Evolutionary conservation across 768 basidiomycete genomes (phyloP).

Genomic region (Pisolithus microcarpus): DNA sequence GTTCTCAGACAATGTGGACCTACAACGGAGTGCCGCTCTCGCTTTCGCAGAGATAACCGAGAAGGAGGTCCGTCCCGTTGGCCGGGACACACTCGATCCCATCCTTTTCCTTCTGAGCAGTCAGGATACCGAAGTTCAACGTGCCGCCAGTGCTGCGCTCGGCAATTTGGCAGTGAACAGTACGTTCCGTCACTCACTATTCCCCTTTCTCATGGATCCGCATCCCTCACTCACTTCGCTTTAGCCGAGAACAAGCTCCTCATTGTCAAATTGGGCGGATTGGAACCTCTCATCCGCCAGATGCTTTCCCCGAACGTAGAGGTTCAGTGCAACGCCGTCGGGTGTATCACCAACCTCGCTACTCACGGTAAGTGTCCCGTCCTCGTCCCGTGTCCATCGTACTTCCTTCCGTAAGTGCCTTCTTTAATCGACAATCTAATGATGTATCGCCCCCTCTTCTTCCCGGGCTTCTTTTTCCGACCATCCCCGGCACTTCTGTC

Average conservation of each 20-base stretch:
- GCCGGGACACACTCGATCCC: slow-evolving; percentile 94
- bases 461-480: slow-evolving; percentile 3
- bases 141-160: slow-evolving; percentile 94
- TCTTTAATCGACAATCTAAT: slow-evolving; percentile 5
- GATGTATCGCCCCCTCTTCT: slow-evolving; percentile 1
- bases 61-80: slow-evolving; percentile 96
- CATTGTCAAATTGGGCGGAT: slow-evolving; percentile 94
- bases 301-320: slow-evolving; percentile 99
- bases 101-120: slow-evolving; percentile 95
- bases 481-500: slow-evolving; percentile 5
- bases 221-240: slow-evolving; percentile 3
- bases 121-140: slow-evolving; percentile 98
- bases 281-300: slow-evolving; percentile 96
- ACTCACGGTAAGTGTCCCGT: slow-evolving; percentile 71
- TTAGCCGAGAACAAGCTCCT: slow-evolving; percentile 97
- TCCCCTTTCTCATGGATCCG: slow-evolving; percentile 1
- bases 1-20: slow-evolving; percentile 98
- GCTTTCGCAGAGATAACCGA: slow-evolving; percentile 99
- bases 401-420: background rate
- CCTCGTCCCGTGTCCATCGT: background rate
- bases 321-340: slow-evolving; percentile 99
- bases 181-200: slow-evolving; percentile 38
- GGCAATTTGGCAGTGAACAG: slow-evolving; percentile 98
- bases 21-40: slow-evolving; percentile 94
- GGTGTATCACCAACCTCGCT: slow-evolving; percentile 97